Evolutionary conservation across 2,329 filamentous ascomycete species (phyloP).

Genomic region (Chaetomium sp.): DNA sequence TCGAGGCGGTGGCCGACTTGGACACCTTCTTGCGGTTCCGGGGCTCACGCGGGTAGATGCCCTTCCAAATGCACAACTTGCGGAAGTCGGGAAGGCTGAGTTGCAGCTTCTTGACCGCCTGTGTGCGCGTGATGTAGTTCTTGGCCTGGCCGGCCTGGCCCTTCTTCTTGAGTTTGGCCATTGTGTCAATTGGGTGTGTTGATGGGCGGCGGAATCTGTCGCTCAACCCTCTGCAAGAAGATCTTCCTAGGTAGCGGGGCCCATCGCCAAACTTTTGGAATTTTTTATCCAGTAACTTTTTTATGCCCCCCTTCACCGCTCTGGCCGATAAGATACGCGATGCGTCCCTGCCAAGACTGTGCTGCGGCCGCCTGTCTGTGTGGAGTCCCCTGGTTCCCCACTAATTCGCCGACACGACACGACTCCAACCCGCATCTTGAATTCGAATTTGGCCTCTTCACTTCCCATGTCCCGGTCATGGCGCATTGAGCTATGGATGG

Average conservation of each 20-base stretch:
- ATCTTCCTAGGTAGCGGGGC: conserved; percentile 27
- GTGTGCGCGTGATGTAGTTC: conserved; percentile 97
- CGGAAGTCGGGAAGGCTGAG: conserved; percentile 96
- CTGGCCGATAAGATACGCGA: conserved; percentile 28
- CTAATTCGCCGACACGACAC: conserved; percentile 22
- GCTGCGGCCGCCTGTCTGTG: conserved; percentile 1
- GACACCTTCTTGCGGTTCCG: conserved; percentile 96
- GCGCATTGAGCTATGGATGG: conserved; percentile 40
- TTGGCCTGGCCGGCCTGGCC: conserved; percentile 90
- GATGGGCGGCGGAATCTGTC: conserved; percentile 13
- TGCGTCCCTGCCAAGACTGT: conserved; percentile 25
- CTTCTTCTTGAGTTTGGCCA: conserved; percentile 89
- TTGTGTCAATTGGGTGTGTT: conserved; percentile 38
- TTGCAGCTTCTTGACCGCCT: conserved; percentile 96
- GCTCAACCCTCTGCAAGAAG: not conserved
- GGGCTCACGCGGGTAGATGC: conserved; percentile 96
- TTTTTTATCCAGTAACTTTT: conserved; percentile 34
- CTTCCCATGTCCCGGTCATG: conserved; percentile 31
- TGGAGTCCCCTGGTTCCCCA: conserved; percentile 10
- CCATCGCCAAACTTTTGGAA: conserved; percentile 29
- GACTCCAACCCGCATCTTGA: conserved; percentile 20
- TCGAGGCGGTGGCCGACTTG: conserved; percentile 85
- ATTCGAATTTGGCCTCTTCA: conserved; percentile 14
- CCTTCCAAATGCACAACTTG: conserved; percentile 99
- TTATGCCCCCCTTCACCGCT: conserved; percentile 37